These are phyloP conservation scores for Microcos paniculata DNA, from an alignment of 345 rosid genomes.

Conservation along the genomic window DNA sequence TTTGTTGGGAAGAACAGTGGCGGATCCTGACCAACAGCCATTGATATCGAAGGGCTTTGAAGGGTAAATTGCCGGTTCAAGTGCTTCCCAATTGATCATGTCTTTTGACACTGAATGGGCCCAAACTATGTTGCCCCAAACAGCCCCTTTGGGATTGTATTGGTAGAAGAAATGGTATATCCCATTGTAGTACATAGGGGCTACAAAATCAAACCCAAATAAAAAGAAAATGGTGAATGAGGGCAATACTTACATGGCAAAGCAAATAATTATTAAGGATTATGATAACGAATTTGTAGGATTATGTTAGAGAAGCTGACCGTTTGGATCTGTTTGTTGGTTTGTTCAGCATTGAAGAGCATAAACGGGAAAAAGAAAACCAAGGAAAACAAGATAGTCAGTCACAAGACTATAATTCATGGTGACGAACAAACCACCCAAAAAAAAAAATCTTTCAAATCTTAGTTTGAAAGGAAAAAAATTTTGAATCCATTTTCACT, in stretches of 20 bases:
- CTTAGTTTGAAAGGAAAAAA: too few relatives aligned
- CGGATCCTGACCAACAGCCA: constrained; percentile 96
- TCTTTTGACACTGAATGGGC: constrained; percentile 92
- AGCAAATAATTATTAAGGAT: background rate
- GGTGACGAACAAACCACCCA: too few relatives aligned
- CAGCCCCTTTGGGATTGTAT: constrained; percentile 81
- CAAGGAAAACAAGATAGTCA: background rate
- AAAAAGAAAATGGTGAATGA: background rate
- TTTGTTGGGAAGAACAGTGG: constrained; percentile 59
- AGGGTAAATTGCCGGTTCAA: constrained; percentile 69
- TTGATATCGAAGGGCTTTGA: constrained; percentile 63
- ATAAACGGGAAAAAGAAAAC: background rate
- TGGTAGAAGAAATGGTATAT: constrained; percentile 85
- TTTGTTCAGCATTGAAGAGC: background rate
- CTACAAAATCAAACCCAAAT: constrained; percentile 33
- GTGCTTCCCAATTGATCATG: constrained; percentile 70
- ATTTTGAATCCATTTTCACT: too few relatives aligned
- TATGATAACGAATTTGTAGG: background rate
- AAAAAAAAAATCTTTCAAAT: too few relatives aligned
- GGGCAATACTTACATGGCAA: background rate
- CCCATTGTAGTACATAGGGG: constrained; percentile 78
- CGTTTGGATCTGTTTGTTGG: constrained; percentile 12
- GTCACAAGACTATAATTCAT: background rate
- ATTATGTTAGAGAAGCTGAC: background rate
- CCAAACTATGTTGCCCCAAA: constrained; percentile 98